Evolutionary conservation across 352 stramenopile species (phyloP).

Genomic region (Phytopythium mirpurense): DNA sequence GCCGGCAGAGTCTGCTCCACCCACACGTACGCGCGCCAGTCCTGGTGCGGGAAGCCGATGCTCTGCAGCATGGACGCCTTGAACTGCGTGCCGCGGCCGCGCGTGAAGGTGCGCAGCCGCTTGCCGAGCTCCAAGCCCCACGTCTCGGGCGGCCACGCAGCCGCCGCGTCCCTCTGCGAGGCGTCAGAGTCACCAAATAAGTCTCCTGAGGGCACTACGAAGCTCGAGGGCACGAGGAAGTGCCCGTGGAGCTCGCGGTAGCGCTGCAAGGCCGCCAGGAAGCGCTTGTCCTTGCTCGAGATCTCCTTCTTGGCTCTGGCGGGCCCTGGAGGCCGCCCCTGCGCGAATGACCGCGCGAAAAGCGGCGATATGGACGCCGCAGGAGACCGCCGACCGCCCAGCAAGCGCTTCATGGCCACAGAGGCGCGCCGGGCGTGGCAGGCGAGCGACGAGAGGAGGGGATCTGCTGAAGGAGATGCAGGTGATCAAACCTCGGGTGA

Average conservation of each 20-base stretch:
- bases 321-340: background rate
- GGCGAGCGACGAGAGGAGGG: background rate
- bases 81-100: conserved; percentile 48
- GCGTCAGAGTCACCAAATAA: too few relatives aligned
- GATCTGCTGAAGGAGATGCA: too few relatives aligned
- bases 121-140: conserved; percentile 48
- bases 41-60: conserved; percentile 60
- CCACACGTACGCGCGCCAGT: conserved; percentile 75
- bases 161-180: too few relatives aligned
- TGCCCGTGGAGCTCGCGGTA: conserved; percentile 58
- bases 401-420: background rate
- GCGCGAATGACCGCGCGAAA: background rate
- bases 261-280: conserved; percentile 41
- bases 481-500: too few relatives aligned
- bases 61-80: conserved; percentile 50
- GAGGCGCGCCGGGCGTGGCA: too few relatives aligned
- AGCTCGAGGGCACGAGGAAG: conserved; percentile 61
- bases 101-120: conserved; percentile 50
- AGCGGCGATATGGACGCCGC: background rate
- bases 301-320: conserved; percentile 13
- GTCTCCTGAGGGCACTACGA: conserved; percentile 30
- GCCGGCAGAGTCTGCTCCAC: conserved; percentile 64
- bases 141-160: conserved; percentile 41
- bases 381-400: background rate
- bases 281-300: conserved; percentile 39